Evolutionary conservation across 345 rosid species (phyloP).

Genomic region (Ceriops zippeliana): DNA sequence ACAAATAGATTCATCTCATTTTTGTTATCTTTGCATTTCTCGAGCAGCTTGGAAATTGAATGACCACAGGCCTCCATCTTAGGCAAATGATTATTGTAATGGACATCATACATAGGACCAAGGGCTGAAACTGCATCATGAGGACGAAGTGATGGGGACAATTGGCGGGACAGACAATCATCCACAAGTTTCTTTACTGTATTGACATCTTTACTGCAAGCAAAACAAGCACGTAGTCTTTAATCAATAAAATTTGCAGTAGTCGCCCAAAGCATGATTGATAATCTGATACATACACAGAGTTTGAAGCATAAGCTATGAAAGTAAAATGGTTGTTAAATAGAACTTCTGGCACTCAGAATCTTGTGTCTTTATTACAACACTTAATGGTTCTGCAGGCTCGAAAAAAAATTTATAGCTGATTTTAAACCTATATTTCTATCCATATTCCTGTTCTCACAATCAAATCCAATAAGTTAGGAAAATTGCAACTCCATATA

Average conservation of each 20-base stretch:
- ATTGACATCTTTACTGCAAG: conserved; percentile 88
- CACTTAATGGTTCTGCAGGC: background rate
- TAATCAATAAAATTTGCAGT: conserved; percentile 18
- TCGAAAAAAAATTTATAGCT: background rate
- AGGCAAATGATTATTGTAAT: conserved; percentile 87
- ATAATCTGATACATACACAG: background rate
- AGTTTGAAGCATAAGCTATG: background rate
- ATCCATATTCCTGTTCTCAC: background rate
- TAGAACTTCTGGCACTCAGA: background rate
- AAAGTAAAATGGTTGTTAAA: background rate
- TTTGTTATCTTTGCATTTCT: conserved; percentile 69
- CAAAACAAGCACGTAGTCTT: conserved; percentile 21
- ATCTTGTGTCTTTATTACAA: background rate
- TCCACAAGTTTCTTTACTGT: conserved; percentile 94
- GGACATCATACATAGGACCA: conserved; percentile 98
- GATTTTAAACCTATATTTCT: background rate
- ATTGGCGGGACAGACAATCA: conserved; percentile 75
- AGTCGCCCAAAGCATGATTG: background rate
- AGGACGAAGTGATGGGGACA: conserved; percentile 90
- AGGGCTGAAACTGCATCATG: conserved; percentile 99
- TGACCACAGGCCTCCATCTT: conserved; percentile 64
- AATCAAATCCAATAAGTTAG: background rate
- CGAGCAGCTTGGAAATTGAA: conserved; percentile 62
- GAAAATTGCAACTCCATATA: background rate
- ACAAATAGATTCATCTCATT: conserved; percentile 84